These are phyloP conservation scores for Colletotrichum eremochloae DNA, from an alignment of 2,329 filamentous ascomycete genomes.

Conservation along the genomic window DNA sequence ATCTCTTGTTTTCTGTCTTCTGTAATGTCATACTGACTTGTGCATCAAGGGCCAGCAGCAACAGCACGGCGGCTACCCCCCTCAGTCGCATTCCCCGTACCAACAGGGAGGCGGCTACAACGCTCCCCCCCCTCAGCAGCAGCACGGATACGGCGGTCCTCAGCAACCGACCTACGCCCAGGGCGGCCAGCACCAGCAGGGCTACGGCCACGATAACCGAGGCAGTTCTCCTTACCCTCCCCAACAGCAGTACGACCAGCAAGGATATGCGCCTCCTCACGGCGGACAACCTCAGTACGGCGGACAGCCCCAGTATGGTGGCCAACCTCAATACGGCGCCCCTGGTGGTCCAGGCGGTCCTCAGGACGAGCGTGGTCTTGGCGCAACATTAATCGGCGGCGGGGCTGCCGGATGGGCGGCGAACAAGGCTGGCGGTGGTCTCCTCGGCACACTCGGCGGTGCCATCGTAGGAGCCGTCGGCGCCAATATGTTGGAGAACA, in stretches of 20 bases:
- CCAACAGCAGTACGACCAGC: constrained; percentile 43
- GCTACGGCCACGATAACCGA: constrained; percentile 51
- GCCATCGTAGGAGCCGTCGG: constrained; percentile 67
- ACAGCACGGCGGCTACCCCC: constrained; percentile 42
- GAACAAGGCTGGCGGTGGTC: constrained; percentile 66
- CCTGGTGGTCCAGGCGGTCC: constrained; percentile 47
- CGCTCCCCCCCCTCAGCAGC: constrained; percentile 29
- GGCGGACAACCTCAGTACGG: constrained; percentile 33
- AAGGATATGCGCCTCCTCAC: constrained; percentile 36
- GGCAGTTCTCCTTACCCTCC: constrained; percentile 40
- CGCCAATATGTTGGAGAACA: constrained; percentile 65
- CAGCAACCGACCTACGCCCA: constrained; percentile 37
- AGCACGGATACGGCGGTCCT: constrained; percentile 39
- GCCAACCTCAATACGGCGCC: constrained; percentile 38
- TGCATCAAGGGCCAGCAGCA: constrained; percentile 31
- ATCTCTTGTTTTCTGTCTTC: background rate
- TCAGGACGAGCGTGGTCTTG: constrained; percentile 67
- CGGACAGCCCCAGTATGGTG: constrained; percentile 34
- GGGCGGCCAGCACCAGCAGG: constrained; percentile 46
- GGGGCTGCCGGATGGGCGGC: constrained; percentile 67
- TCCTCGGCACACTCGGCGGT: constrained; percentile 64
- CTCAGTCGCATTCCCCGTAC: constrained; percentile 43
- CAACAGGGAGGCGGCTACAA: constrained; percentile 43
- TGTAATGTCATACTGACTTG: background rate
- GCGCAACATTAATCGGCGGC: constrained; percentile 65